Evolutionary conservation across 2,329 filamentous ascomycete genomes (phyloP).

Genomic region (Penicillium sp.): DNA sequence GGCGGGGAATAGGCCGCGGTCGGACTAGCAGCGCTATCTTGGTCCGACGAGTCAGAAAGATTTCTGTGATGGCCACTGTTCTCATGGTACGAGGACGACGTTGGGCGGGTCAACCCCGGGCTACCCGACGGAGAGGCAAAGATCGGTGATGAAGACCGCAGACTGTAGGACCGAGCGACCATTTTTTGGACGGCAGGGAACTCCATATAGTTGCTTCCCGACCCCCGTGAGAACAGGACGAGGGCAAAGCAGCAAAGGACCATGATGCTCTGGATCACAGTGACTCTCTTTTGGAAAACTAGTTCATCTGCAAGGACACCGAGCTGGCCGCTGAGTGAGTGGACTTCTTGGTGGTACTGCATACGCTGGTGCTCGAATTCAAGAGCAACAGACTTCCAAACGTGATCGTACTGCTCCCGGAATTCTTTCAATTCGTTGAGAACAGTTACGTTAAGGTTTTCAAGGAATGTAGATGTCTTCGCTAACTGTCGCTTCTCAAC

Average conservation of each 20-base stretch:
- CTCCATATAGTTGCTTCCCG: conserved; percentile 43
- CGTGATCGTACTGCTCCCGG: conserved; percentile 85
- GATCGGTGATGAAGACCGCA: conserved; percentile 36
- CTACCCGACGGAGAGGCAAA: conserved; percentile 37
- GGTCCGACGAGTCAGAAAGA: conserved; percentile 34
- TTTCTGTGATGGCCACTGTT: conserved; percentile 28
- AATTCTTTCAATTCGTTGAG: conserved; percentile 74
- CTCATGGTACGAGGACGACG: conserved; percentile 28
- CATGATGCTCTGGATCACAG: conserved; percentile 84
- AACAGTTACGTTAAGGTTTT: conserved; percentile 83
- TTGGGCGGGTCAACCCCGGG: conserved; percentile 34
- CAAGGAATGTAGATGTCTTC: conserved; percentile 79
- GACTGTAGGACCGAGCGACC: conserved; percentile 44
- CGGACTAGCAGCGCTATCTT: conserved; percentile 28
- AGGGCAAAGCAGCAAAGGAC: conserved; percentile 82
- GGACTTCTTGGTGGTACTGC: conserved; percentile 76
- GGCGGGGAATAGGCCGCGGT: conserved; percentile 38
- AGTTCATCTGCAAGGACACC: conserved; percentile 93
- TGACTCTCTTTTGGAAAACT: conserved; percentile 79
- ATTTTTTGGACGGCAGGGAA: conserved; percentile 47
- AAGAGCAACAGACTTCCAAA: conserved; percentile 93
- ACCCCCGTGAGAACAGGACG: conserved; percentile 68
- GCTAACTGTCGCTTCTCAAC: conserved; percentile 82
- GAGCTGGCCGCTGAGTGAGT: conserved; percentile 75
- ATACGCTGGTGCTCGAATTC: conserved; percentile 87